phyloP scores from a whole-genome alignment of 768 basidiomycete species.

The Auriscalpium orientale region DNA sequence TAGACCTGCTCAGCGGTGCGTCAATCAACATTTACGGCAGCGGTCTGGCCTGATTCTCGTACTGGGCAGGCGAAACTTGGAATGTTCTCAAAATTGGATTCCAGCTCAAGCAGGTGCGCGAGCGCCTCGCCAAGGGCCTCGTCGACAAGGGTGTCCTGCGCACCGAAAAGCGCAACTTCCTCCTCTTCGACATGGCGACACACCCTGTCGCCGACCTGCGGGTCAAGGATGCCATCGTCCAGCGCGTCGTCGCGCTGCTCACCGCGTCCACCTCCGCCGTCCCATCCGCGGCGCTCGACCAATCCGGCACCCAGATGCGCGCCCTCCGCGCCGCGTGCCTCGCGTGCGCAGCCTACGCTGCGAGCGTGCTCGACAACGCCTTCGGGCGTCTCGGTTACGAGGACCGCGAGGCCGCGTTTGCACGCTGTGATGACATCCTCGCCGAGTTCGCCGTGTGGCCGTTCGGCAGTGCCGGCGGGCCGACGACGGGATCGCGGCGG shows the following conservation, averaged over 20 bases:
- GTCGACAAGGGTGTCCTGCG: slow-evolving; percentile 99
- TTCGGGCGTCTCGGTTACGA: slow-evolving; percentile 86
- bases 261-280: slow-evolving; percentile 78
- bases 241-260: slow-evolving; percentile 68
- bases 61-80: slow-evolving; percentile 88
- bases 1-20: slow-evolving; percentile 90
- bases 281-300: slow-evolving; percentile 64
- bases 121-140: slow-evolving; percentile 92
- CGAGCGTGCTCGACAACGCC: slow-evolving; percentile 92
- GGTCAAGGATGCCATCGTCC: slow-evolving; percentile 79
- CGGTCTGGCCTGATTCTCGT: background rate
- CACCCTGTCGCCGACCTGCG: slow-evolving; percentile 94
- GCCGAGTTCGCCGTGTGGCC: slow-evolving; percentile 91
- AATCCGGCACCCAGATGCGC: slow-evolving; percentile 76
- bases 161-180: slow-evolving; percentile 97
- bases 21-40: slow-evolving; percentile 11
- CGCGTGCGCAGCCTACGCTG: slow-evolving; percentile 88
- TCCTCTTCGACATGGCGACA: slow-evolving; percentile 99
- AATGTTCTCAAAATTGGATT: slow-evolving; percentile 99
- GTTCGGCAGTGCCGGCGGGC: slow-evolving; percentile 42
- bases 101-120: slow-evolving; percentile 96
- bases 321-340: slow-evolving; percentile 76
- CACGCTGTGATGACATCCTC: slow-evolving; percentile 88
- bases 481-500: slow-evolving; percentile 18
- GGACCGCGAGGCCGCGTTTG: slow-evolving; percentile 88